Conservation (phyloP, 2,329 filamentous ascomycete species). For the Peltaster fructicola region DNA sequence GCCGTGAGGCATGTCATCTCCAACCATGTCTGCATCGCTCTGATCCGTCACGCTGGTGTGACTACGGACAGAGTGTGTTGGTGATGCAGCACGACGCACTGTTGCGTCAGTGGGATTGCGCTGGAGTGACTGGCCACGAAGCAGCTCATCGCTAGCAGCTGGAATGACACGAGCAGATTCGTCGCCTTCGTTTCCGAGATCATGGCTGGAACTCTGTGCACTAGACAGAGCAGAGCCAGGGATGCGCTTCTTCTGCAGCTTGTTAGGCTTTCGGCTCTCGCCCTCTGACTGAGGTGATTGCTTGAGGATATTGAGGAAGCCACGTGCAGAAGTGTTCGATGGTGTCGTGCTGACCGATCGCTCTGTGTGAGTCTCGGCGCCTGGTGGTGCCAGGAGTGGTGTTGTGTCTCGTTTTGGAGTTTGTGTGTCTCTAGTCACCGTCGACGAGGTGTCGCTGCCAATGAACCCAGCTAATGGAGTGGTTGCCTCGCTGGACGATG, state of each 20-base stretch:
- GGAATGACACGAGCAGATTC: no score
- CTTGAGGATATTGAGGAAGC: constrained; percentile 50
- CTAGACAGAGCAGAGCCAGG: constrained; percentile 65
- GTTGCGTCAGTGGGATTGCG: constrained; percentile 41
- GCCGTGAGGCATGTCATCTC: constrained; percentile 32
- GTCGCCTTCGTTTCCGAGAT: constrained; percentile 27
- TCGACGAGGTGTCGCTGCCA: constrained; percentile 14
- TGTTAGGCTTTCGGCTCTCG: constrained; percentile 55
- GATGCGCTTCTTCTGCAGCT: constrained; percentile 75
- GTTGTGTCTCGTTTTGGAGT: constrained; percentile 20
- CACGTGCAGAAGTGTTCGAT: constrained; percentile 13
- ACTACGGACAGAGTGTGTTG: constrained; percentile 60
- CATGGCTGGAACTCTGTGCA: constrained; percentile 77
- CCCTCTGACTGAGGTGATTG: constrained; percentile 42
- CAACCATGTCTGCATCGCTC: constrained; percentile 59
- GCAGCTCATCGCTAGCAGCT: no score
- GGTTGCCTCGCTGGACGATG: constrained; percentile 22
- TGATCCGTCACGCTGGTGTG: constrained; percentile 55
- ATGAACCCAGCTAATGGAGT: constrained; percentile 17
- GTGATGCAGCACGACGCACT: constrained; percentile 52
- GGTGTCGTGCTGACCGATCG: constrained; percentile 11
- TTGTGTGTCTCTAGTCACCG: constrained; percentile 13
- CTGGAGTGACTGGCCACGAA: no score
- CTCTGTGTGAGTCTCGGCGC: constrained; percentile 9
- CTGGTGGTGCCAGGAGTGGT: constrained; percentile 18